phyloP scores from a whole-genome alignment of 2,329 filamentous ascomycete species.

The Orbilia blumenaviensis region DNA sequence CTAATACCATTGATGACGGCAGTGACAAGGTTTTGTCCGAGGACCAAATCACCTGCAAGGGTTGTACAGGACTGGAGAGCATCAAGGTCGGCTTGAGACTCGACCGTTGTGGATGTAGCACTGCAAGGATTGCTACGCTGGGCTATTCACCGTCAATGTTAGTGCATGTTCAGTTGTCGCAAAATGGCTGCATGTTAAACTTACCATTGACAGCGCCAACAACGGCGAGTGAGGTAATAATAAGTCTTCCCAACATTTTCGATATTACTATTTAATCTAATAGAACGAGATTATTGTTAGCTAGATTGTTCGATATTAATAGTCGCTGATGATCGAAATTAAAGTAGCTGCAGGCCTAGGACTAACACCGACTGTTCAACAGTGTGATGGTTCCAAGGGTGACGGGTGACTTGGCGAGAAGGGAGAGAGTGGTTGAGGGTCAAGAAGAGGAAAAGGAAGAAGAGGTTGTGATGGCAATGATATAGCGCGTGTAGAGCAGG shows the following conservation, averaged over 20 bases:
- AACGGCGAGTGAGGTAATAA: slow-evolving; percentile 41
- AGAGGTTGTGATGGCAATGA: neutral
- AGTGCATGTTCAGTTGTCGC: neutral
- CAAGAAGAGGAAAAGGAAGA: neutral
- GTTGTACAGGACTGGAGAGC: slow-evolving; percentile 68
- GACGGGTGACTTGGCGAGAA: neutral
- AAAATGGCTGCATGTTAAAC: neutral
- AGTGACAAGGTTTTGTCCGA: slow-evolving; percentile 68
- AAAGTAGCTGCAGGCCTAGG: neutral
- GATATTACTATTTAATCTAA: slow-evolving; percentile 36
- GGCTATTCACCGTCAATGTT: neutral
- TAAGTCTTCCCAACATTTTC: slow-evolving; percentile 43
- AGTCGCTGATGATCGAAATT: neutral
- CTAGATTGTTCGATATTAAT: neutral
- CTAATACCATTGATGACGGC: slow-evolving; percentile 71
- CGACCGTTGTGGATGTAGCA: slow-evolving; percentile 29
- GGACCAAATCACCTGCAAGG: slow-evolving; percentile 73
- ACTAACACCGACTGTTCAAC: neutral
- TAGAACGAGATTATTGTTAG: neutral
- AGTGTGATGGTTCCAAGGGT: neutral
- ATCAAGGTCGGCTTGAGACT: slow-evolving; percentile 58
- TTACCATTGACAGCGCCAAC: slow-evolving; percentile 37
- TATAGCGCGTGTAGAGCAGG: neutral
- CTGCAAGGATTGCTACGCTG: slow-evolving; percentile 33
- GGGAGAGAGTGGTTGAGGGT: neutral